Evolutionary conservation across 306 rosid species (phyloP).

Genomic region (Vigna radiata): DNA sequence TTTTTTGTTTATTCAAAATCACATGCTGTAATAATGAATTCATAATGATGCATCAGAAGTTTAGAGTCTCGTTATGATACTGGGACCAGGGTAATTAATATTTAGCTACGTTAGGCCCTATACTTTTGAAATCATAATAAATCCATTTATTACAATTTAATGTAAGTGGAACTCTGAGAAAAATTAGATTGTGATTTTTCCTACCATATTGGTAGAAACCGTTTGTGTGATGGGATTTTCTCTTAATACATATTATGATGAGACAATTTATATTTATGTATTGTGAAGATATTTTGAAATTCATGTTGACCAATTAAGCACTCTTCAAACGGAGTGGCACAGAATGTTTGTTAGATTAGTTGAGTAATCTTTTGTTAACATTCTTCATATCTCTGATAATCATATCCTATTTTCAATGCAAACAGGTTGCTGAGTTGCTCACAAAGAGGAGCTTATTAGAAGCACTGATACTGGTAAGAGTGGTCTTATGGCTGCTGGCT

Average conservation of each 20-base stretch:
- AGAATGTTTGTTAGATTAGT: background rate
- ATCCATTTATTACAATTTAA: background rate
- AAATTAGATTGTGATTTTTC: background rate
- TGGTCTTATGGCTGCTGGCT: constrained; percentile 54
- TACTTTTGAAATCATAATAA: background rate
- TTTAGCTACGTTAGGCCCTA: background rate
- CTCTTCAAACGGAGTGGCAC: background rate
- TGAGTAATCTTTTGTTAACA: background rate
- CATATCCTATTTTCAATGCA: constrained; percentile 24
- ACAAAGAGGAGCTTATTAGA: constrained; percentile 45
- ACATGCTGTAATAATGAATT: background rate
- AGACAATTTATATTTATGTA: too few species aligned
- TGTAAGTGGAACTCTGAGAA: background rate
- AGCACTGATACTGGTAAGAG: constrained; percentile 48
- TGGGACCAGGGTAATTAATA: background rate
- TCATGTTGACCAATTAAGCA: background rate
- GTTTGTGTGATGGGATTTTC: too few species aligned
- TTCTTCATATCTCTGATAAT: background rate
- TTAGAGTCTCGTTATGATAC: background rate
- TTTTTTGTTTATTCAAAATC: background rate
- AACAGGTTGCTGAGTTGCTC: constrained; percentile 51
- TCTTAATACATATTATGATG: too few species aligned
- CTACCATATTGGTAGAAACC: background rate
- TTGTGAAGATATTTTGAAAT: too few species aligned
- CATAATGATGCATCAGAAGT: background rate